Percentiles rank a stretch among this genome's conserved stretches.
These are phyloP conservation scores for Jamesozyma gamospora DNA, from an alignment of 805 yeast genomes.

Conservation along the genomic window DNA sequence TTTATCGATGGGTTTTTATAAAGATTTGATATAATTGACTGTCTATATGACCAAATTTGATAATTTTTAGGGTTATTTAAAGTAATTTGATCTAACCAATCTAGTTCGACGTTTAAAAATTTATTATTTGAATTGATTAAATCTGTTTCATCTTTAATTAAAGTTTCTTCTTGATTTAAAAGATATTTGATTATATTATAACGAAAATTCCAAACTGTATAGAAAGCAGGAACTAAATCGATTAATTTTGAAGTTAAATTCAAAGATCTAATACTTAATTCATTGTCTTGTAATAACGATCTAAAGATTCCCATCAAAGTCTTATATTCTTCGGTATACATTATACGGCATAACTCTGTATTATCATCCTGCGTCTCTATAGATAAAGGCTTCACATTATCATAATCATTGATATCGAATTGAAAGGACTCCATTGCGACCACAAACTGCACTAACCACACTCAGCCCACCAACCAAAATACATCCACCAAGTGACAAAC, in stretches of 20 bases:
- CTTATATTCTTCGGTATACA: conserved; percentile 65
- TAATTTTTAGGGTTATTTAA: conserved; percentile 78
- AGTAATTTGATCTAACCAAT: conserved; percentile 73
- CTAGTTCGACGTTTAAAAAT: conserved; percentile 42
- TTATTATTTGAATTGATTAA: not conserved
- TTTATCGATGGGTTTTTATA: conserved; percentile 25
- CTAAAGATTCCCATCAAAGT: conserved; percentile 51
- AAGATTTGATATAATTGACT: conserved; percentile 40
- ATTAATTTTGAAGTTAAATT: conserved; percentile 56
- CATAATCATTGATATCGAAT: conserved; percentile 19
- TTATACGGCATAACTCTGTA: conserved; percentile 46
- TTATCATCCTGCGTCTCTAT: conserved; percentile 34
- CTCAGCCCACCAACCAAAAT: too few species aligned
- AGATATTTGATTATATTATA: conserved; percentile 40
- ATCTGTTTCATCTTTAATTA: not conserved
- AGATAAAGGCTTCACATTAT: conserved; percentile 36
- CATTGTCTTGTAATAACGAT: conserved; percentile 48
- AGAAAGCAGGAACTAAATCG: conserved; percentile 73
- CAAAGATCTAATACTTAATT: conserved; percentile 62
- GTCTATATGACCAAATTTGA: conserved; percentile 95
- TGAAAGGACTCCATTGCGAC: conserved; percentile 1
- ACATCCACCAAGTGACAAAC: too few species aligned
- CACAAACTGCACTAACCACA: too few species aligned
- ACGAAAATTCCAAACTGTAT: conserved; percentile 78
- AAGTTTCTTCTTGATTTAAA: conserved; percentile 17